Evolutionary conservation across 306 rosid genomes (phyloP).

Genomic region (Rosa lucieae): DNA sequence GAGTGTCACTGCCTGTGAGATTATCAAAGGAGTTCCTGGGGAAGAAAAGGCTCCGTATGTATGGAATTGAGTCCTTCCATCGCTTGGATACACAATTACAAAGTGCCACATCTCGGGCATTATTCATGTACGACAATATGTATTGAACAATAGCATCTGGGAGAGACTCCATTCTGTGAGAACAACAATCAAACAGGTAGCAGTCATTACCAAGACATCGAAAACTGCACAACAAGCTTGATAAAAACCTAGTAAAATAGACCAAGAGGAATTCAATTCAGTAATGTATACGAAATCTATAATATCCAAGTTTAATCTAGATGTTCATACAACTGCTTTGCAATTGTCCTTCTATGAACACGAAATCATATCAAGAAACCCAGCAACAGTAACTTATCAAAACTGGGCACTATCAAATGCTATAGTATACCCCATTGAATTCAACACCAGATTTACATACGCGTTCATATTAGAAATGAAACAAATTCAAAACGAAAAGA

Average conservation of each 20-base stretch:
- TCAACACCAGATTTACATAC: background rate
- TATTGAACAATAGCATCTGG: conserved; percentile 84
- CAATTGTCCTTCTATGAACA: background rate
- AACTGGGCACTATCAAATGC: background rate
- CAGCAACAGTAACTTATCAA: background rate
- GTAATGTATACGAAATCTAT: background rate
- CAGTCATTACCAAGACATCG: conserved; percentile 11
- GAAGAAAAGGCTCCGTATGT: conserved; percentile 62
- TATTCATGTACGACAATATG: conserved; percentile 62
- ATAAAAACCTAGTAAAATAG: background rate
- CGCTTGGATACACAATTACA: conserved; percentile 86
- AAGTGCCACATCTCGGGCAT: conserved; percentile 73
- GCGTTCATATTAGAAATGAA: background rate
- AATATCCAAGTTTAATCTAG: background rate
- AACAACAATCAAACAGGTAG: conserved; percentile 25
- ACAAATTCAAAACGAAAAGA: background rate
- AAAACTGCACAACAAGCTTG: background rate
- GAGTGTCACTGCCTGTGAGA: conserved; percentile 32
- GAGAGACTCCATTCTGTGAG: conserved; percentile 67
- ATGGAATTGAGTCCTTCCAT: conserved; percentile 73
- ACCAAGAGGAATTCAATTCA: background rate
- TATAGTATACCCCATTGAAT: background rate
- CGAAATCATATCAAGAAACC: background rate
- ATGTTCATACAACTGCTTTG: background rate
- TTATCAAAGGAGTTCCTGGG: conserved; percentile 80